Evolutionary conservation across 768 basidiomycete genomes (phyloP).

Genomic region (Mycena capillaripes): DNA sequence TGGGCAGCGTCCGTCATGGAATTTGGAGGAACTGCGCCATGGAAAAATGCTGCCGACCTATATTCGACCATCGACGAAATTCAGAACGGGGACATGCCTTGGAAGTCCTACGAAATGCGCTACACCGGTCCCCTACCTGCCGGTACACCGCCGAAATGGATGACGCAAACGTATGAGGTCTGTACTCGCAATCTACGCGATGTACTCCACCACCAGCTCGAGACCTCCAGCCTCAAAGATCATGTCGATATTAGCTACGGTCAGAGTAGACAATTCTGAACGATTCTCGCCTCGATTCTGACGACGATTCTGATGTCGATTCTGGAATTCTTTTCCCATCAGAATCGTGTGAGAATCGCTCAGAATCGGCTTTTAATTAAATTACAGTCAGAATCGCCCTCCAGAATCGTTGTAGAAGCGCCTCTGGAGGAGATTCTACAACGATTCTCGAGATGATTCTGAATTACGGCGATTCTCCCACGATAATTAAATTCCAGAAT

Average conservation of each 20-base stretch:
- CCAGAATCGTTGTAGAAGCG: no score
- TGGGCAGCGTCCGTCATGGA: slow-evolving; percentile 11
- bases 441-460: no score
- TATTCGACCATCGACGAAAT: not conserved
- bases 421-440: no score
- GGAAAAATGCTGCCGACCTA: slow-evolving; percentile 29
- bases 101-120: not conserved
- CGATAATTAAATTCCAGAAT: no score
- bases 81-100: not conserved
- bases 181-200: slow-evolving; percentile 12
- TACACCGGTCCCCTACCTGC: slow-evolving; percentile 6
- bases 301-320: no score
- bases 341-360: no score
- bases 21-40: not conserved
- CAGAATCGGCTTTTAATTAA: no score
- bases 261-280: no score
- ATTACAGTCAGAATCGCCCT: no score
- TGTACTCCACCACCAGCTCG: slow-evolving; percentile 11
- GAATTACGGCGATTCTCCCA: no score
- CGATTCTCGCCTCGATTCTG: no score
- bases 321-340: no score
- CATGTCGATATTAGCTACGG: slow-evolving; percentile 36
- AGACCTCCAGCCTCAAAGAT: slow-evolving; percentile 6
- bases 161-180: slow-evolving; percentile 19
- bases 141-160: slow-evolving; percentile 11